Percentiles rank a stretch among this genome's conserved stretches.
These are phyloP conservation scores for Myxozyma sirexii DNA, from an alignment of 805 yeast genomes.

Conservation along the genomic window DNA sequence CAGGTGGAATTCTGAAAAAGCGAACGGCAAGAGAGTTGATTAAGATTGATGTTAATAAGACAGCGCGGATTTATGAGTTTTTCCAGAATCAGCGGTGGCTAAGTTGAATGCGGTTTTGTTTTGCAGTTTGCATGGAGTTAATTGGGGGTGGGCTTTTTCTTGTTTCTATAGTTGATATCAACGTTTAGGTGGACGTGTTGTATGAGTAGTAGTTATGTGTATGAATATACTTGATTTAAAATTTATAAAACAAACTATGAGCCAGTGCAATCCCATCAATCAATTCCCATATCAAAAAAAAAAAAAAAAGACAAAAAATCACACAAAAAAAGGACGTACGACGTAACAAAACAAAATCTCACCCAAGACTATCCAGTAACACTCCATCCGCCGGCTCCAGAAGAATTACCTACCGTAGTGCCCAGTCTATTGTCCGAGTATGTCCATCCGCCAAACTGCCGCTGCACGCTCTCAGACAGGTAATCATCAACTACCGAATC, in stretches of 20 bases:
- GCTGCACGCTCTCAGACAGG: constrained; percentile 91
- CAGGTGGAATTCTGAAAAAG: constrained; percentile 81
- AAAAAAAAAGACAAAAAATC: neutral
- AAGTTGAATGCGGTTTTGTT: constrained; percentile 12
- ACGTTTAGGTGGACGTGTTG: neutral
- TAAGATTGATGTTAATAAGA: constrained; percentile 83
- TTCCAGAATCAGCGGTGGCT: constrained; percentile 92
- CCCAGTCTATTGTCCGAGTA: constrained; percentile 49
- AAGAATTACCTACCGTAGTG: constrained; percentile 30
- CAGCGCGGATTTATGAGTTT: constrained; percentile 87
- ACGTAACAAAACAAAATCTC: neutral
- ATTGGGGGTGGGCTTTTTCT: neutral
- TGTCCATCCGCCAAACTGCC: constrained; percentile 99
- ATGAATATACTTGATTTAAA: neutral
- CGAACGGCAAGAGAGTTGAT: constrained; percentile 81
- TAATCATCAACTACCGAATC: constrained; percentile 89
- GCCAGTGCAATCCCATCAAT: neutral
- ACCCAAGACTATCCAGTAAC: constrained; percentile 21
- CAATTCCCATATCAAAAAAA: constrained; percentile 5
- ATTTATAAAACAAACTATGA: neutral
- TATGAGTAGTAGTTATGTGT: neutral
- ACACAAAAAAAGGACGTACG: neutral
- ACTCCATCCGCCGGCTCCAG: constrained; percentile 33
- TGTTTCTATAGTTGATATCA: neutral
- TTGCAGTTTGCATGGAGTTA: too few species aligned